phyloP scores from a whole-genome alignment of 2,329 filamentous ascomycete genomes.

The Paecilomyces formosus region DNA sequence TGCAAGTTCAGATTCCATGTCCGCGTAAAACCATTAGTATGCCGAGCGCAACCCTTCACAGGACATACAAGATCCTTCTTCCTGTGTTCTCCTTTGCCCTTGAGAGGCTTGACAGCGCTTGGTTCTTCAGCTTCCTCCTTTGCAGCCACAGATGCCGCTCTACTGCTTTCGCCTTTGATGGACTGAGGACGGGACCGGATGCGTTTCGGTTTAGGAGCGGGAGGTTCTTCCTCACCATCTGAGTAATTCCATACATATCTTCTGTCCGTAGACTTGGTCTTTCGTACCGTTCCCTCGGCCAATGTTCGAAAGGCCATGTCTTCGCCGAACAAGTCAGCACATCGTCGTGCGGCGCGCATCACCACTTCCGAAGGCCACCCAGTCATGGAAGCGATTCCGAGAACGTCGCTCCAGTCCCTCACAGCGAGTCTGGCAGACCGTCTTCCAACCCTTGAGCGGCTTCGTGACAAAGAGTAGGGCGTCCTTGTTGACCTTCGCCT shows the following conservation, averaged over 20 bases:
- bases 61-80: slow-evolving; percentile 25
- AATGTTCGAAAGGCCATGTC: slow-evolving; percentile 59
- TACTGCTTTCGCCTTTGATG: neutral
- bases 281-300: slow-evolving; percentile 28
- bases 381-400: slow-evolving; percentile 68
- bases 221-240: slow-evolving; percentile 23
- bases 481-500: slow-evolving; percentile 2
- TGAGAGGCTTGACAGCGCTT: neutral
- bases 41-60: slow-evolving; percentile 19
- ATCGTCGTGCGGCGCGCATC: slow-evolving; percentile 63
- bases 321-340: slow-evolving; percentile 66
- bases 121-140: slow-evolving; percentile 1
- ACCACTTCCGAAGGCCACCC: slow-evolving; percentile 62
- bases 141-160: neutral
- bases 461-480: slow-evolving; percentile 9
- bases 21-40: slow-evolving; percentile 25
- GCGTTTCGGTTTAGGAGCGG: slow-evolving; percentile 2
- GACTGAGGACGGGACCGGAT: neutral
- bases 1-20: slow-evolving; percentile 31
- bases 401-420: slow-evolving; percentile 78
- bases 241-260: slow-evolving; percentile 19
- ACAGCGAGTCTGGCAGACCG: slow-evolving; percentile 24
- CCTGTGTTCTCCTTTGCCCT: slow-evolving; percentile 19
- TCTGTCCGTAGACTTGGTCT: slow-evolving; percentile 11
- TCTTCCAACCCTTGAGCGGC: slow-evolving; percentile 4